Conservation (phyloP, 129 eudicot genomes). For the Helianthus tuberosus region DNA sequence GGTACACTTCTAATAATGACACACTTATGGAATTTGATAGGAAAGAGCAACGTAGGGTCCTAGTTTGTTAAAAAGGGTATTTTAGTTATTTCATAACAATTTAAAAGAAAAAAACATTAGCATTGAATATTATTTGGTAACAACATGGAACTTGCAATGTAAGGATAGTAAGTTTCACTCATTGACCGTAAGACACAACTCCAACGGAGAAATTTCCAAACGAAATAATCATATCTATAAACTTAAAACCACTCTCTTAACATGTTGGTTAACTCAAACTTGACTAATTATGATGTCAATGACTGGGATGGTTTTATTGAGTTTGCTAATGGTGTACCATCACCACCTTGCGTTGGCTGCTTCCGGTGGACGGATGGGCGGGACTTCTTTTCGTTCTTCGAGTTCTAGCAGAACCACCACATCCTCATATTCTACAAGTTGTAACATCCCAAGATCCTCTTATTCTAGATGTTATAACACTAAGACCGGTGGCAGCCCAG, state of each 20-base stretch:
- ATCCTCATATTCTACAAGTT: background rate
- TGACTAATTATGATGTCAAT: background rate
- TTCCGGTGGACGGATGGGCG: conserved; percentile 6
- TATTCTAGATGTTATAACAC: background rate
- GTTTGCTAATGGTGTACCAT: background rate
- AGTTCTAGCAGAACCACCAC: background rate
- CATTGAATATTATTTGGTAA: background rate
- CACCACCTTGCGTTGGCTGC: conserved; percentile 3
- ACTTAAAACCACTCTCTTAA: background rate
- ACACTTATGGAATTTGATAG: too few species aligned
- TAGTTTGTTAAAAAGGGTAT: too few species aligned
- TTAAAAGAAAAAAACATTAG: background rate
- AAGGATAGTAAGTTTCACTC: background rate
- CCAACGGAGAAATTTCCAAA: background rate
- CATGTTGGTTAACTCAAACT: background rate
- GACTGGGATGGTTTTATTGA: background rate
- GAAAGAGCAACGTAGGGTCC: too few species aligned
- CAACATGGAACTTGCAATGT: conserved; percentile 4
- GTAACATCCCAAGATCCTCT: background rate
- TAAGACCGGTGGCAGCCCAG: background rate
- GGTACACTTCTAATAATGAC: too few species aligned
- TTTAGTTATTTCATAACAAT: too few species aligned
- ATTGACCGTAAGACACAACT: background rate
- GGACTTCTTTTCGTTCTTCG: background rate
- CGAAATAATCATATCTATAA: background rate